These are phyloP conservation scores for Babjeviella inositovora DNA, from an alignment of 805 yeast genomes.

Conservation along the genomic window DNA sequence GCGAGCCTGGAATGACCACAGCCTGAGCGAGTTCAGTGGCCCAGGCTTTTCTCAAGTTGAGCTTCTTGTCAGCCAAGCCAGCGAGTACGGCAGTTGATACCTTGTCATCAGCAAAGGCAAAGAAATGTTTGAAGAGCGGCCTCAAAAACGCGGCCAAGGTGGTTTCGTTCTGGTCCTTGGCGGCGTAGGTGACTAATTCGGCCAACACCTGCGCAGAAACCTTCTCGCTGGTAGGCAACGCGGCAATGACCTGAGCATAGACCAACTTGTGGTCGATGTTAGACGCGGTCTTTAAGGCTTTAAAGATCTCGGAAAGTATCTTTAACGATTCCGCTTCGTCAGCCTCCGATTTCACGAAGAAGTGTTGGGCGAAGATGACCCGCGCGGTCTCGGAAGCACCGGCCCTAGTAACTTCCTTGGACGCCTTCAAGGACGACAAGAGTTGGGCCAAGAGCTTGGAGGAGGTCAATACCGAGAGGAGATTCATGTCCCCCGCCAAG, in stretches of 20 bases:
- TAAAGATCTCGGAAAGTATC: constrained; percentile 35
- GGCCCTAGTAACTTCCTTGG: constrained; percentile 48
- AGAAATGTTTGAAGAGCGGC: constrained; percentile 29
- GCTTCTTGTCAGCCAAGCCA: constrained; percentile 56
- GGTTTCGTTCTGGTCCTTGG: constrained; percentile 65
- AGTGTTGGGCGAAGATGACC: constrained; percentile 7
- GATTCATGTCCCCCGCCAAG: constrained; percentile 9
- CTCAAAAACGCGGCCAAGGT: constrained; percentile 32
- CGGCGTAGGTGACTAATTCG: constrained; percentile 30
- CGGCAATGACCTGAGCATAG: constrained; percentile 25
- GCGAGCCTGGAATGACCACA: constrained; percentile 5
- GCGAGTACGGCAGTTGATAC: constrained; percentile 5
- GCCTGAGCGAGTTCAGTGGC: constrained; percentile 26
- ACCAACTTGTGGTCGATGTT: constrained; percentile 50
- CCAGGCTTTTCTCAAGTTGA: constrained; percentile 56
- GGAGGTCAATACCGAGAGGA: constrained; percentile 19
- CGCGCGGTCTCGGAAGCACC: constrained; percentile 22
- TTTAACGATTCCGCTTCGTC: constrained; percentile 10
- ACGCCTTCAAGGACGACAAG: constrained; percentile 43
- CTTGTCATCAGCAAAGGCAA: constrained; percentile 9
- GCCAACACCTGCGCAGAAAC: constrained; percentile 20
- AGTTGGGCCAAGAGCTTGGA: constrained; percentile 36
- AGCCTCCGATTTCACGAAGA: constrained; percentile 6
- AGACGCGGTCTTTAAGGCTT: constrained; percentile 36
- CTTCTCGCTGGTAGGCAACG: constrained; percentile 9